phyloP scores from a whole-genome alignment of 371 early-diverging fungal genomes.

The Choanephora cucurbitarum region DNA sequence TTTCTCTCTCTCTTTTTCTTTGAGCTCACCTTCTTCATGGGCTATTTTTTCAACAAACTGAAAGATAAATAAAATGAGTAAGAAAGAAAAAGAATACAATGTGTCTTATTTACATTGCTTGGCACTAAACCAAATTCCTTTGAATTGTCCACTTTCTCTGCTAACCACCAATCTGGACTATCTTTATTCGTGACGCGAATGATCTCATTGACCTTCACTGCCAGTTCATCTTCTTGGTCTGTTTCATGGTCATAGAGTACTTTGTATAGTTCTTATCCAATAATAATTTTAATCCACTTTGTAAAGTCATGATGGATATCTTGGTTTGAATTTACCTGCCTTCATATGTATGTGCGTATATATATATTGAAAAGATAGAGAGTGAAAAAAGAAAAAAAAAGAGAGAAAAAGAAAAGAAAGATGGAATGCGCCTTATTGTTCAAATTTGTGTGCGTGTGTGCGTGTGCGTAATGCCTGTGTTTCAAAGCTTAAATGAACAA shows the following conservation, averaged over 20 bases:
- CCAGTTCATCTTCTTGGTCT: constrained; percentile 60
- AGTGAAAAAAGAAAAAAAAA: no score
- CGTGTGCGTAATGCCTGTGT: no score
- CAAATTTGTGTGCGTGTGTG: no score
- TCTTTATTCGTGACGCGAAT: constrained; percentile 54
- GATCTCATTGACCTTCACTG: constrained; percentile 55
- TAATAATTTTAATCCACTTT: no score
- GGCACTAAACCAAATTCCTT: constrained; percentile 63
- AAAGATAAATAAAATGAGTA: constrained; percentile 6
- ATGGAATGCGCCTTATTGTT: no score
- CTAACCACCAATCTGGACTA: constrained; percentile 68
- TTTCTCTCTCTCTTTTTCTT: neutral
- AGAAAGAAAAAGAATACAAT: constrained; percentile 1
- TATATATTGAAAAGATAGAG: no score
- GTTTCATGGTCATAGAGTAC: constrained; percentile 46
- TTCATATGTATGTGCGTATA: no score
- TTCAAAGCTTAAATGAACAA: no score
- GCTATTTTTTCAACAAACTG: constrained; percentile 26
- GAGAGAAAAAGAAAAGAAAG: no score
- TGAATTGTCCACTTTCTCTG: constrained; percentile 45
- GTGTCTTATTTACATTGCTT: constrained; percentile 55
- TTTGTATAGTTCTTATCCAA: constrained; percentile 29
- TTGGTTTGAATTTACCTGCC: no score
- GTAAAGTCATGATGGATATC: no score
- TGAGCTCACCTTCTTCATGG: constrained; percentile 5